Evolutionary conservation across 2,329 filamentous ascomycete genomes (phyloP), one percentile per base, ranked within the genome.

Genomic region (Hypoxylon sp.): DNA sequence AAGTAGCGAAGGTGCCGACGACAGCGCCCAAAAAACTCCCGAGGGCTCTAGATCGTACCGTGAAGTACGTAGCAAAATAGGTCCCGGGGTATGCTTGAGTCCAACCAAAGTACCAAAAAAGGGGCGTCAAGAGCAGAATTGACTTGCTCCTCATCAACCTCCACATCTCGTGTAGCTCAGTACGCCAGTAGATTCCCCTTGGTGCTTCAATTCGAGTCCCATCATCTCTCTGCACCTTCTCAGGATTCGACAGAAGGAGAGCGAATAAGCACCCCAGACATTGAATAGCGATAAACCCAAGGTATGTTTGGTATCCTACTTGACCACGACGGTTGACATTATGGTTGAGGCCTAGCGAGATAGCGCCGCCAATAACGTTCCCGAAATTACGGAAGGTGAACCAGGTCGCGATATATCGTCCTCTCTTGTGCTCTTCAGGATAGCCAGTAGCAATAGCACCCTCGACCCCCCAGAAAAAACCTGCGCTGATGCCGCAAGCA

Each of bases 401-500:
- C 91, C 91, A 93, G 73, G 91, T 89, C 0, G 90, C 91, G 0
- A 93, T 80, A 17, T 89, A 88, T 3, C 85, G 84, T 0, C 89
- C 90, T 50, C 87, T 84, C 56, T 91, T 91, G 71, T 87, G 87
- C 0, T 90, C 89, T 73, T 93, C 91, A 0, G 91, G 90, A 67
- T 93, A 93, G 0, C 88, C 85, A 9, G 93, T 85, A 0, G 90
- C 90, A 56, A 93, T 90, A 0, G 91, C 91, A 0, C 89, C 90
- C 79, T 94, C 91, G 0, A 90, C 89, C 82, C 89, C 90, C 91
- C 91, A 93, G 77, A 93, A 93, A 0, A 93, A 82, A 0, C 91
- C 91, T 0, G 91, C 91, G 0, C 88, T 90, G 36, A 92, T 83
- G 10, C 91, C 91, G 69, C 91, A 93, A 0, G 90, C 80, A 0